Percentiles rank a stretch among this genome's conserved stretches.
phyloP scores from a whole-genome alignment of 1,284 basidiomycete species.

The Malassezia dermatis region DNA sequence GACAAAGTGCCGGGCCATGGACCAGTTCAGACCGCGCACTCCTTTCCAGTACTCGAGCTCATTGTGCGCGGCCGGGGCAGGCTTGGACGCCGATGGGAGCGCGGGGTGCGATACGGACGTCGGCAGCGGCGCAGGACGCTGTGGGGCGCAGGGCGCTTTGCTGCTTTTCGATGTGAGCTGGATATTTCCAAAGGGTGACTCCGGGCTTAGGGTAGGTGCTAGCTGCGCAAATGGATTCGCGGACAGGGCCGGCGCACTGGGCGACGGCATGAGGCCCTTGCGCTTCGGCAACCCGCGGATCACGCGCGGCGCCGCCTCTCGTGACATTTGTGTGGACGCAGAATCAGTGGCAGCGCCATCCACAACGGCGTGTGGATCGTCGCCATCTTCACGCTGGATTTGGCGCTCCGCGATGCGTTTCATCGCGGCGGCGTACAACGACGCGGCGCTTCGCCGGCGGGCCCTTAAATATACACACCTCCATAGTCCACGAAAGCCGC shows the following conservation, averaged over 20 bases:
- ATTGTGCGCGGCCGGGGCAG: not conserved
- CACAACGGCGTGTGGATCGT: conserved; percentile 15
- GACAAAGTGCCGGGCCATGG: conserved; percentile 1
- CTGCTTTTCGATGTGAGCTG: not conserved
- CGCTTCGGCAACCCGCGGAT: conserved; percentile 17
- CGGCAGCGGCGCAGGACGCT: not conserved
- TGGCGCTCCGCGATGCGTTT: conserved; percentile 17
- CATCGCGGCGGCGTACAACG: conserved; percentile 4
- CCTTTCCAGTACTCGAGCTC: conserved; percentile 4
- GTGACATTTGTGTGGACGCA: not conserved
- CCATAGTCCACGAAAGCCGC: not conserved
- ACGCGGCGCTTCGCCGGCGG: not conserved
- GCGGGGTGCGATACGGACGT: not conserved
- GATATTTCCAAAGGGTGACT: not conserved
- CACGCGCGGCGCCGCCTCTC: conserved; percentile 1
- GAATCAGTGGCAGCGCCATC: not conserved
- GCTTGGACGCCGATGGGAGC: not conserved
- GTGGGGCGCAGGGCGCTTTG: not conserved
- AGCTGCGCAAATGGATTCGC: conserved; percentile 8
- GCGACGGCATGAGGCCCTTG: not conserved
- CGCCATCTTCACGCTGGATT: conserved; percentile 17
- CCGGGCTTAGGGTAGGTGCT: not conserved
- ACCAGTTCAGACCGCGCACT: conserved; percentile 16
- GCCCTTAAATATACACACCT: conserved; percentile 11
- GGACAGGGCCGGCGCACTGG: not conserved